Evolutionary conservation across 805 yeast species (phyloP).

Genomic region (Candida koratica): DNA sequence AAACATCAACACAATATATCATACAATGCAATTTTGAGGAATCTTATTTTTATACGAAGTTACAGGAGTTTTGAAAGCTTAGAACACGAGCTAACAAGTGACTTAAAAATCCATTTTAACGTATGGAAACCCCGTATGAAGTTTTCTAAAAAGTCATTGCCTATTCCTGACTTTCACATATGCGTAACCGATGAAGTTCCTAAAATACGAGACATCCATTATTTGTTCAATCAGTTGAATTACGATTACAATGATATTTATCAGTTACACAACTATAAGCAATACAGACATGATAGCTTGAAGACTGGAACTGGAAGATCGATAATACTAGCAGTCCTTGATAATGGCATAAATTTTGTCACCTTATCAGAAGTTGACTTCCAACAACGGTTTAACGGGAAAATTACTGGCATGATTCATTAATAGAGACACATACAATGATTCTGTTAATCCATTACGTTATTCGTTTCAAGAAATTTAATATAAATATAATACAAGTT

Average conservation of each 20-base stretch:
- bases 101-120: slow-evolving; percentile 46
- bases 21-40: slow-evolving; percentile 16
- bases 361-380: slow-evolving; percentile 50
- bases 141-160: slow-evolving; percentile 69
- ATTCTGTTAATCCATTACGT: no score
- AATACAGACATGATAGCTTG: slow-evolving; percentile 37
- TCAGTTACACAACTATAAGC: slow-evolving; percentile 17
- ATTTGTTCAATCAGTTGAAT: slow-evolving; percentile 21
- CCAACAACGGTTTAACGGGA: slow-evolving; percentile 18
- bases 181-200: slow-evolving; percentile 54
- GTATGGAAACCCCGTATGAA: slow-evolving; percentile 81
- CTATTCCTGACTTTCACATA: slow-evolving; percentile 71
- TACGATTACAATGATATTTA: not conserved
- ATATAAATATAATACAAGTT: no score
- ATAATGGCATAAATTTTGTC: slow-evolving; percentile 71
- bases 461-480: no score
- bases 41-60: slow-evolving; percentile 9
- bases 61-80: slow-evolving; percentile 8
- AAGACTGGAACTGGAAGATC: slow-evolving; percentile 50
- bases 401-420: slow-evolving; percentile 6
- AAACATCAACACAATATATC: slow-evolving; percentile 18
- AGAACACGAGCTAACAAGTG: slow-evolving; percentile 10
- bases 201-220: slow-evolving; percentile 36
- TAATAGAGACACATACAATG: no score
- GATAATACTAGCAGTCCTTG: slow-evolving; percentile 66